Percentiles rank a stretch among this genome's conserved stretches.
phyloP scores from a whole-genome alignment of 1,284 basidiomycete genomes.

The Amylostereum areolatum region DNA sequence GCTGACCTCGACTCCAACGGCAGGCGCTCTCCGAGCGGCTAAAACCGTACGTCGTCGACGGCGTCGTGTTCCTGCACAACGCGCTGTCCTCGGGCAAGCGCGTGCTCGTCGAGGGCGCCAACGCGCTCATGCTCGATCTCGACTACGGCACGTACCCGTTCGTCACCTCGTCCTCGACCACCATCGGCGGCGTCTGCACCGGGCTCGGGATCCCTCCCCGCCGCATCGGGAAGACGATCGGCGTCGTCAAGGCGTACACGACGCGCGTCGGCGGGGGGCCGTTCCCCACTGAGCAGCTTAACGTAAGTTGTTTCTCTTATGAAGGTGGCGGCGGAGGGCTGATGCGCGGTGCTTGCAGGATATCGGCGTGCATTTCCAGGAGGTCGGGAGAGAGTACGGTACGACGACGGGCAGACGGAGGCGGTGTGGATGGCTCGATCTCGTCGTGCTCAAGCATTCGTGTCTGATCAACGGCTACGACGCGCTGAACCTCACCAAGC shows the following conservation, averaged over 20 bases:
- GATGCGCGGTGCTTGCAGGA: conserved; percentile 38
- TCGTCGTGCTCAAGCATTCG: conserved; percentile 93
- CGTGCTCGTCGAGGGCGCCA: conserved; percentile 94
- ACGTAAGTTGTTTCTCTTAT: conserved; percentile 44
- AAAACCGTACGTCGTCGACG: conserved; percentile 86
- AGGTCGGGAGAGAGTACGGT: conserved; percentile 91
- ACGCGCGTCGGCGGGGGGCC: conserved; percentile 96
- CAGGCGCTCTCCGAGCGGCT: conserved; percentile 83
- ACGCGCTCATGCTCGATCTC: conserved; percentile 96
- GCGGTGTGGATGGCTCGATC: conserved; percentile 96
- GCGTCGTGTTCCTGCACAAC: conserved; percentile 80
- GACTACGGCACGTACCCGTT: conserved; percentile 98
- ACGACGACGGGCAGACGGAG: conserved; percentile 88
- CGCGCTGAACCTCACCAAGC: conserved; percentile 89
- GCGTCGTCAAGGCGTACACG: conserved; percentile 97
- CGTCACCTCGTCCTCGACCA: conserved; percentile 91
- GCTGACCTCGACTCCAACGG: conserved; percentile 2
- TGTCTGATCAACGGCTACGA: conserved; percentile 96
- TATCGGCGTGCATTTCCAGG: conserved; percentile 84
- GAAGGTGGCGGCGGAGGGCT: neutral
- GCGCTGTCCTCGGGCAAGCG: conserved; percentile 73
- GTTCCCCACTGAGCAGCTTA: conserved; percentile 94
- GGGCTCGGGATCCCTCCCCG: conserved; percentile 93
- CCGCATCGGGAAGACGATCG: conserved; percentile 79
- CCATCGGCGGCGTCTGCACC: conserved; percentile 93